Evolutionary conservation across 352 stramenopile species (phyloP), one percentile per base, ranked within the genome.

Genomic region (Pythium myriotylum): DNA sequence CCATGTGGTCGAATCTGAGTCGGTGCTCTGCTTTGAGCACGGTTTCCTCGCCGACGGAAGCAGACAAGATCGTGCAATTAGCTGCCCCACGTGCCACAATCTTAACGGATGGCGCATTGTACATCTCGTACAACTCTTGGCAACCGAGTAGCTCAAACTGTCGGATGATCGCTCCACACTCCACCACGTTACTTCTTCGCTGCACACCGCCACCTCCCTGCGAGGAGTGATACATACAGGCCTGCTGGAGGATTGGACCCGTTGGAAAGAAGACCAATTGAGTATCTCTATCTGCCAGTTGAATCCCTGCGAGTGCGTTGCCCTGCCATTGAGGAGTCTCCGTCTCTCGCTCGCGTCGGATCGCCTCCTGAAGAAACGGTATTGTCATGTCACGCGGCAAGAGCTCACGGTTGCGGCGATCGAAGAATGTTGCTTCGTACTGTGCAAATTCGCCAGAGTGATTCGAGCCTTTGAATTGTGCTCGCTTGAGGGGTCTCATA

Each of bases 241-340:
- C 81, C 63, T 89, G 79, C 53, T 92, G 83, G 52, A 92, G 52
- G 4, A 91, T 73, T 19, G 86, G 62, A 13, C 81, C 81, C 0
- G 77, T 86, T 16, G 83, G 81, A 48, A 86, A 88, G 67, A 92
- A 87, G 19, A 92, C 67, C 3, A 87, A 58, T 45, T 90, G 79
- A 20, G 77, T 62, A 5, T 65, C 68, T 7, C 73, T 54, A 2
- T 55, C 45, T 8, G 54, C 68, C 10, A 65, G 16, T 29, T 62
- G 58, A 9, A 76, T 59, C 37, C 79, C 83, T 29, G 76, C 54
- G 39, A 92, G 67, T 27, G 76, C 76, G 61, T 92, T 92, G 62
- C 83, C 78, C 56, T 92, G 83, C 71, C 76, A 84, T 52, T 78
- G 80, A 12, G 75, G 73, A 14, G 87, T 47, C 14, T 55, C 19